phyloP scores from a whole-genome alignment of 139 green algal species.

The Coelastrella sp. region DNA sequence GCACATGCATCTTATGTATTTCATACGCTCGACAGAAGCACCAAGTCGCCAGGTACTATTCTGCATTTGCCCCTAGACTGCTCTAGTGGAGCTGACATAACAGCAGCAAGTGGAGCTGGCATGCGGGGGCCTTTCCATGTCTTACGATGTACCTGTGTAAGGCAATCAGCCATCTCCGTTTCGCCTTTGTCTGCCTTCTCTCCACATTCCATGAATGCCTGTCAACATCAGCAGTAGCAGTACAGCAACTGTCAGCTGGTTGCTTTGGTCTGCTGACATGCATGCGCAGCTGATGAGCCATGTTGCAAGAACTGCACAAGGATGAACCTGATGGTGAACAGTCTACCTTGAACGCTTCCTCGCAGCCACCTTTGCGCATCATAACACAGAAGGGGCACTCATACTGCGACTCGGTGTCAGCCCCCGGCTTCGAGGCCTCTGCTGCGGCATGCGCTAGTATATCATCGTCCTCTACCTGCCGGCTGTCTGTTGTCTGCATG shows the following conservation, averaged over 20 bases:
- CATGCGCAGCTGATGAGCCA: not conserved
- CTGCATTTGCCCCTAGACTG: too few species aligned
- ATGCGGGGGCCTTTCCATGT: not conserved
- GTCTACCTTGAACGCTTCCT: constrained; percentile 46
- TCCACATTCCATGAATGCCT: constrained; percentile 50
- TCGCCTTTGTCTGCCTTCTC: constrained; percentile 43
- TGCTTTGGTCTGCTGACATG: not conserved
- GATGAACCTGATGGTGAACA: not conserved
- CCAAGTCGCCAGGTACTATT: not conserved
- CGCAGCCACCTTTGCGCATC: constrained; percentile 53
- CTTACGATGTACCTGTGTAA: constrained; percentile 1
- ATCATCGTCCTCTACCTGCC: not conserved
- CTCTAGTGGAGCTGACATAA: not conserved
- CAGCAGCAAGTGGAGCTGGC: not conserved
- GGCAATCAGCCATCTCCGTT: constrained; percentile 43
- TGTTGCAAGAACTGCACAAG: too few species aligned
- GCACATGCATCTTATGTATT: not conserved
- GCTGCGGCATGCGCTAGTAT: constrained; percentile 22
- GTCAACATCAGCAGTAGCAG: not conserved
- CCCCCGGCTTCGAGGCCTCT: constrained; percentile 19
- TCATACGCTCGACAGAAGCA: not conserved
- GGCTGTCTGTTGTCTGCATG: not conserved
- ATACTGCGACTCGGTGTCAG: constrained; percentile 10
- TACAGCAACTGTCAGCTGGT: not conserved
- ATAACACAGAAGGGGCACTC: constrained; percentile 53